These are phyloP conservation scores for Cylindrodendrum hubeiense DNA, from an alignment of 2,329 filamentous ascomycete species.

Conservation along the genomic window DNA sequence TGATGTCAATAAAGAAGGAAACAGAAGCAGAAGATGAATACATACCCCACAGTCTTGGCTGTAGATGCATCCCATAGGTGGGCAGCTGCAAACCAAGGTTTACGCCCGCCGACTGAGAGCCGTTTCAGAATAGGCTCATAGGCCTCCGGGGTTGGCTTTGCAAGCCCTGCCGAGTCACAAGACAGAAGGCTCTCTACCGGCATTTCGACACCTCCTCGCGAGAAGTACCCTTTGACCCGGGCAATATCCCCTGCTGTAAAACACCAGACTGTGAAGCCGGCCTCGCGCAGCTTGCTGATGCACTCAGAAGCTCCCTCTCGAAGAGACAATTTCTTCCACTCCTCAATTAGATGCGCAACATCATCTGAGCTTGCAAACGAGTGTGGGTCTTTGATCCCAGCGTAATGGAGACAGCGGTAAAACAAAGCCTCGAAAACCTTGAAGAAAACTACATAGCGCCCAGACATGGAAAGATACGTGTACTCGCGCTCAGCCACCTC, in stretches of 20 bases:
- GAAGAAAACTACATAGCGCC: constrained; percentile 23
- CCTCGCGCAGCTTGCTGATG: constrained; percentile 29
- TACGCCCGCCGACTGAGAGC: constrained; percentile 23
- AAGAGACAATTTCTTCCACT: constrained; percentile 17
- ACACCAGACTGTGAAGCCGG: constrained; percentile 32
- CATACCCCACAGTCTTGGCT: constrained; percentile 35
- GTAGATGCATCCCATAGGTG: constrained; percentile 38
- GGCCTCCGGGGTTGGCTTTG: constrained; percentile 36
- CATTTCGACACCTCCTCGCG: constrained; percentile 30
- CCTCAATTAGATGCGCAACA: constrained; percentile 5
- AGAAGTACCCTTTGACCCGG: constrained; percentile 33
- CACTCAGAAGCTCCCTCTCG: constrained; percentile 29
- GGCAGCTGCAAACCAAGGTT: constrained; percentile 37
- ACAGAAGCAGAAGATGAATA: neutral
- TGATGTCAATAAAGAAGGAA: neutral
- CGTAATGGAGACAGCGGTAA: constrained; percentile 25
- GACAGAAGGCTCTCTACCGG: constrained; percentile 33
- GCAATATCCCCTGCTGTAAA: constrained; percentile 33
- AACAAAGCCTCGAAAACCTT: constrained; percentile 24
- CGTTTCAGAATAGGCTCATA: constrained; percentile 34
- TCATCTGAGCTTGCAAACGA: constrained; percentile 15
- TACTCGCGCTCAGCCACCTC: constrained; percentile 27
- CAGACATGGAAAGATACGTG: constrained; percentile 24
- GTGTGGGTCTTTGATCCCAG: constrained; percentile 14
- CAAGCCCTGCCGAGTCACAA: constrained; percentile 32